Base-by-base conservation (phyloP, 345 rosid genomes). In the Syzygium oleosum region DNA sequence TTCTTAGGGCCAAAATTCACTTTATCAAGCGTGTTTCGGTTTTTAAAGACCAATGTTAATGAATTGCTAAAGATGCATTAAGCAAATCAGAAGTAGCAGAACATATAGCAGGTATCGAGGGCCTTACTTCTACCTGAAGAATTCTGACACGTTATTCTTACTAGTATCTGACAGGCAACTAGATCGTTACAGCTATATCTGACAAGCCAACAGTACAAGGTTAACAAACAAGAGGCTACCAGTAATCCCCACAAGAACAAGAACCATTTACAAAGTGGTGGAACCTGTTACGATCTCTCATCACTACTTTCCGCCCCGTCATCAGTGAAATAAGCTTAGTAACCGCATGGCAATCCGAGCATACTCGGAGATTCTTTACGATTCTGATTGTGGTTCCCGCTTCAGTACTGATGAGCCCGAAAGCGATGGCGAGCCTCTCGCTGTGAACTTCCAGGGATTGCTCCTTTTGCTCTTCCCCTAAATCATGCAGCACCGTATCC, bases 241-340 rank as follows among this genome's bases (percentile, higher is more conserved):
- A 97, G 88, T 91, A 95, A 88, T 95, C 97, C 31, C 92, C 92
- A 84, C 98, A 95, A 80, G 98, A 94, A 89, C 99, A 94, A 8
- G 88, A 92, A 51, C 97, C 99, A 85, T 95, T 85, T 0, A n/a
- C 91, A 85, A 97, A 94, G 91, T 95, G 97, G 92, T 97, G 97
- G 89, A 96, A 96, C 83, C 96, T 85, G 88, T 92, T 95, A n/a
- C 96, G 91, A 87, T 97, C 97, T 90, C 97, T 92, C 97, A 92
- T 95, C 5, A 95, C 89, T 56, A 96, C 93, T 78, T 88, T 92
- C 15, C 97, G 91, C 3, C 96, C 91, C 1, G 96, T 94, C 93
- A 94, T 92, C 92, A 88, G 92, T 6, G 96, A 92, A 52, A 95
- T 91, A 89, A 95, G 46, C 88, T 95, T 95, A 3, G 90, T 91